A percentile compares a stretch with the other conserved stretches of the same genome.
These are phyloP conservation scores for Neopestalotiopsis sp. DNA, from an alignment of 2,329 filamentous ascomycete species.

Conservation along the genomic window DNA sequence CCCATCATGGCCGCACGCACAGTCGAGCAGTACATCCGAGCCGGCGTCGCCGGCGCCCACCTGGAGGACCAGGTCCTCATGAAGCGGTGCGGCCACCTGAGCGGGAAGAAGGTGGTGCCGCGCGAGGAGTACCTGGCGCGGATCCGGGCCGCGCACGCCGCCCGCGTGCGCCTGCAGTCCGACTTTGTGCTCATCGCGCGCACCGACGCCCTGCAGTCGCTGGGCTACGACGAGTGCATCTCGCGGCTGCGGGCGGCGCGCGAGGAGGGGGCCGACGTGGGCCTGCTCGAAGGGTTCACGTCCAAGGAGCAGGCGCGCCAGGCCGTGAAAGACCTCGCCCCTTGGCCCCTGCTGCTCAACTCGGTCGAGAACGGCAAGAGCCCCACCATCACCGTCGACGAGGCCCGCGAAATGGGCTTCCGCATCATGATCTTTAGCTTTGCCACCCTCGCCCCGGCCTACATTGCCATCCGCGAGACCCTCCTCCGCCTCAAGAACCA, in stretches of 20 bases:
- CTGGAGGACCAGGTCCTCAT: slow-evolving; percentile 50
- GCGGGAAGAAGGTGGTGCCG: slow-evolving; percentile 64
- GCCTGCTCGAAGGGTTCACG: slow-evolving; percentile 64
- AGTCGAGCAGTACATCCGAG: slow-evolving; percentile 57
- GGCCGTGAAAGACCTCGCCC: slow-evolving; percentile 52
- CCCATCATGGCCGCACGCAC: slow-evolving; percentile 44
- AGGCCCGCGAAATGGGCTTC: slow-evolving; percentile 62
- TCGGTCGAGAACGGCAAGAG: slow-evolving; percentile 62
- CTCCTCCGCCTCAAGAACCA: slow-evolving; percentile 42
- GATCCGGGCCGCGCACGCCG: slow-evolving; percentile 60
- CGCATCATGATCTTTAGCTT: slow-evolving; percentile 64
- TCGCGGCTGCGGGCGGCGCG: slow-evolving; percentile 54
- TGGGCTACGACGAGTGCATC: slow-evolving; percentile 63
- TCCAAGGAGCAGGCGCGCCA: slow-evolving; percentile 54
- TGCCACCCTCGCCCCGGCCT: slow-evolving; percentile 52
- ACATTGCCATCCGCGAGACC: slow-evolving; percentile 45
- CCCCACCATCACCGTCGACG: slow-evolving; percentile 55
- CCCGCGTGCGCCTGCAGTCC: slow-evolving; percentile 51
- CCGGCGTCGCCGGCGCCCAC: slow-evolving; percentile 51
- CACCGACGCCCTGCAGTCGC: slow-evolving; percentile 64
- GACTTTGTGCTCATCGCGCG: slow-evolving; percentile 71
- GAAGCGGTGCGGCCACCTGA: slow-evolving; percentile 70
- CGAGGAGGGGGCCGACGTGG: slow-evolving; percentile 62
- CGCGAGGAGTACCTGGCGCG: slow-evolving; percentile 56
- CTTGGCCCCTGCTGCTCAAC: slow-evolving; percentile 60